These are phyloP conservation scores for Tieghemiomyces parasiticus DNA, from an alignment of 192 early-diverging fungal genomes.

Conservation along the genomic window DNA sequence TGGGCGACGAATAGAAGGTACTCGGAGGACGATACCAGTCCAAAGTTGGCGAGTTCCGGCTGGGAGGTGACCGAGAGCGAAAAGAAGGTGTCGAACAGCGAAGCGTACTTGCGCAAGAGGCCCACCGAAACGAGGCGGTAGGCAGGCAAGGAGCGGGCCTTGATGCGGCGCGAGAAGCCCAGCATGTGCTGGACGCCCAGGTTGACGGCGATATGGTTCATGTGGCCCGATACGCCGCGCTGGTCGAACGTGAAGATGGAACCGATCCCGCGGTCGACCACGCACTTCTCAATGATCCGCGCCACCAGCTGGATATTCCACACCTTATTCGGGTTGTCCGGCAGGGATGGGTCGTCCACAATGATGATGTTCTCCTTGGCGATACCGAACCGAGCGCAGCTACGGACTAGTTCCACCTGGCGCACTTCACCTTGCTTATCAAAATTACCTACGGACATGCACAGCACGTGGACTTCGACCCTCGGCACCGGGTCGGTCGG, in stretches of 20 bases:
- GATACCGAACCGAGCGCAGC: slow-evolving; percentile 22
- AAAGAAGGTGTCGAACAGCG: slow-evolving; percentile 32
- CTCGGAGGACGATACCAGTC: slow-evolving; percentile 6
- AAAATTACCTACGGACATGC: slow-evolving; percentile 64
- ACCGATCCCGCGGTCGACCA: slow-evolving; percentile 37
- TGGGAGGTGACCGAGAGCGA: slow-evolving; percentile 14
- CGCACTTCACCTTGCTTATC: slow-evolving; percentile 26
- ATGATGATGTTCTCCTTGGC: slow-evolving; percentile 29
- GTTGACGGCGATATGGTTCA: slow-evolving; percentile 73
- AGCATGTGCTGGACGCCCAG: slow-evolving; percentile 46
- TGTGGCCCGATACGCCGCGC: slow-evolving; percentile 76
- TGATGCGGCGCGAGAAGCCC: slow-evolving; percentile 30
- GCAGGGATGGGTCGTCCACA: slow-evolving; percentile 32
- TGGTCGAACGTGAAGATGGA: slow-evolving; percentile 79
- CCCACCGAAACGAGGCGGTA: slow-evolving; percentile 41
- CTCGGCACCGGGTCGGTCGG: slow-evolving; percentile 20
- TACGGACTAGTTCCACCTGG: slow-evolving; percentile 25
- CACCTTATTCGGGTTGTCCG: slow-evolving; percentile 45
- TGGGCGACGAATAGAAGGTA: slow-evolving; percentile 42
- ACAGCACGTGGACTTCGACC: slow-evolving; percentile 54
- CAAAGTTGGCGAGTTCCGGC: neutral
- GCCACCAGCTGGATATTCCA: slow-evolving; percentile 49
- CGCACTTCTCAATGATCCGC: slow-evolving; percentile 38
- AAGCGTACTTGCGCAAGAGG: slow-evolving; percentile 38
- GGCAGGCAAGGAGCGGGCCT: slow-evolving; percentile 23